phyloP scores from a whole-genome alignment of 2,329 filamentous ascomycete species.

The Arthrobotrys sinensis region DNA sequence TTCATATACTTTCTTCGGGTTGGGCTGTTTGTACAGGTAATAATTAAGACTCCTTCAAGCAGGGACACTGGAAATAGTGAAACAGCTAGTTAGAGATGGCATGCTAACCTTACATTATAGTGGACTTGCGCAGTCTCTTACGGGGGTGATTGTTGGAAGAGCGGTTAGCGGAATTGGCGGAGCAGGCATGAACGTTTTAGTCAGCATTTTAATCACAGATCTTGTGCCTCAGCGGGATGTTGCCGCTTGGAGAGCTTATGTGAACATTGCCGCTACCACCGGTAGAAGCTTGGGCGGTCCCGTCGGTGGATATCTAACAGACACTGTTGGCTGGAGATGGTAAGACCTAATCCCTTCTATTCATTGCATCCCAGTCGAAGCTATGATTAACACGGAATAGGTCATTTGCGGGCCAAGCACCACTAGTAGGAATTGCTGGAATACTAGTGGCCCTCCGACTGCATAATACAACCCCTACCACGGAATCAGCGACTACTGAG shows the following conservation, averaged over 20 bases:
- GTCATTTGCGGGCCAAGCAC: conserved; percentile 75
- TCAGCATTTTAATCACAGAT: conserved; percentile 72
- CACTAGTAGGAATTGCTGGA: conserved; percentile 72
- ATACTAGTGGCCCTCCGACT: conserved; percentile 67
- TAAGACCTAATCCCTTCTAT: conserved; percentile 64
- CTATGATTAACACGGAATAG: conserved; percentile 63
- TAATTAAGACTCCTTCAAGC: conserved; percentile 63
- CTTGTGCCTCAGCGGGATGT: conserved; percentile 72
- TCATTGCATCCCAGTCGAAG: background rate
- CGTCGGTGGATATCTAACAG: conserved; percentile 75
- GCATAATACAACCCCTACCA: conserved; percentile 12
- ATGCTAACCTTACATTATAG: conserved; percentile 63
- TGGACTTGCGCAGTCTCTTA: conserved; percentile 70
- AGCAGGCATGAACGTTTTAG: conserved; percentile 71
- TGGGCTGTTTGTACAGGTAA: conserved; percentile 69
- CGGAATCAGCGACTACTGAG: background rate
- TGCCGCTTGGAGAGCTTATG: conserved; percentile 72
- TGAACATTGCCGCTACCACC: conserved; percentile 72
- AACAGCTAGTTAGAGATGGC: background rate
- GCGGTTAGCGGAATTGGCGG: conserved; percentile 72
- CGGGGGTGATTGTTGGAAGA: conserved; percentile 71
- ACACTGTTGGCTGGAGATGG: conserved; percentile 78
- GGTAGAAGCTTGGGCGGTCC: conserved; percentile 73
- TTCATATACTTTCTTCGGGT: conserved; percentile 71
- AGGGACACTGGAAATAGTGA: too few species aligned